Conservation (phyloP, 176 grass and related monocot genomes). For the Leersia perrieri region DNA sequence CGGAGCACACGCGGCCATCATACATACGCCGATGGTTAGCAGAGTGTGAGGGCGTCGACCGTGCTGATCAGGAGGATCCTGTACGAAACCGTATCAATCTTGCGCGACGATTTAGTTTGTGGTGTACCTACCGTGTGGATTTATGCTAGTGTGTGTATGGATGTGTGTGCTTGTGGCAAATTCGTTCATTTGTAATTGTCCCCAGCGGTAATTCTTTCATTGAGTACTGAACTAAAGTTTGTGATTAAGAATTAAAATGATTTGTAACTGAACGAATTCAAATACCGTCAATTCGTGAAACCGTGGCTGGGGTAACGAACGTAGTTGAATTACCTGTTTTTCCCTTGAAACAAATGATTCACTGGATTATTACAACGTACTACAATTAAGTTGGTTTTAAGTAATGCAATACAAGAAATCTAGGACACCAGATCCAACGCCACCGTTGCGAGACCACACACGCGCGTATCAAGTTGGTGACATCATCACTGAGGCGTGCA, state of each 20-base stretch:
- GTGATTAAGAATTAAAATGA: not conserved
- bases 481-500: too few species aligned
- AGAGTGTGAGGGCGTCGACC: not conserved
- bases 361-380: too few species aligned
- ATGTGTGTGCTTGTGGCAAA: not conserved
- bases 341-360: too few species aligned
- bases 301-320: too few species aligned
- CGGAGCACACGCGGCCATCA: conserved; percentile 11
- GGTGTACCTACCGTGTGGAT: not conserved
- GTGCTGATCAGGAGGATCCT: not conserved
- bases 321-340: too few species aligned
- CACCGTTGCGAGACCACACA: too few species aligned
- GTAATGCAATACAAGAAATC: too few species aligned
- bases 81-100: not conserved
- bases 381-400: too few species aligned
- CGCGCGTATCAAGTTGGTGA: too few species aligned
- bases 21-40: not conserved
- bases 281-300: too few species aligned
- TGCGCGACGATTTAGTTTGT: conserved; percentile 6
- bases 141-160: not conserved
- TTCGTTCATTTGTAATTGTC: not conserved
- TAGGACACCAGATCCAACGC: too few species aligned
- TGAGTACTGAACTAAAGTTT: not conserved
- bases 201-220: not conserved
- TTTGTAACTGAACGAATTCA: not conserved